These are phyloP conservation scores for Pyronema omphalodes DNA, from an alignment of 495 filamentous ascomycete species.

Conservation along the genomic window DNA sequence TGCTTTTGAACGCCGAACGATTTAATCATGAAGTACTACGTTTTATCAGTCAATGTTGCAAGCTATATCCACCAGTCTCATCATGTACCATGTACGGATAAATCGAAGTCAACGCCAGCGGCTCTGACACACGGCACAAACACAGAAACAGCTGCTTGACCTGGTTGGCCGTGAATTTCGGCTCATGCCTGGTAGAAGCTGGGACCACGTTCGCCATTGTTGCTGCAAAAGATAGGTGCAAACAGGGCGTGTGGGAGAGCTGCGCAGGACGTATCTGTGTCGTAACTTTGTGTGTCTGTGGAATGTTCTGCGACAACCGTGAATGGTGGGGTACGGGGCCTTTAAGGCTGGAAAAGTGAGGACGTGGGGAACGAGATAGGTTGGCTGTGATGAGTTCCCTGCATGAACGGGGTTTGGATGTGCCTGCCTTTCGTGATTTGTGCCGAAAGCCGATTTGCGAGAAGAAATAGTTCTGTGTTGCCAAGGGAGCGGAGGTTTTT, in stretches of 20 bases:
- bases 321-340: neutral
- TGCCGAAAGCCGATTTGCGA: too few relatives aligned
- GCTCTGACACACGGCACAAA: conserved; percentile 71
- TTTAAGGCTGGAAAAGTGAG: neutral
- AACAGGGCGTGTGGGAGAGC: neutral
- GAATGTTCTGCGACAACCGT: neutral
- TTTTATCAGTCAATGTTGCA: conserved; percentile 7
- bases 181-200: neutral
- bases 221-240: neutral
- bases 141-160: conserved; percentile 2
- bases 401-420: too few relatives aligned
- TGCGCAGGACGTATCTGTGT: neutral
- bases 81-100: conserved; percentile 88
- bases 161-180: neutral
- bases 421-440: too few relatives aligned
- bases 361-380: neutral
- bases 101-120: conserved; percentile 61
- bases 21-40: conserved; percentile 28
- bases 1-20: conserved; percentile 44
- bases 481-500: too few relatives aligned
- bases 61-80: conserved; percentile 19
- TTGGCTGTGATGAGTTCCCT: too few relatives aligned
- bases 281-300: neutral
- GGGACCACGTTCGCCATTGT: neutral
- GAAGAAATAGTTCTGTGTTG: too few relatives aligned